Evolutionary conservation across 306 rosid genomes (phyloP).

Genomic region (Astragalus membranaceus): DNA sequence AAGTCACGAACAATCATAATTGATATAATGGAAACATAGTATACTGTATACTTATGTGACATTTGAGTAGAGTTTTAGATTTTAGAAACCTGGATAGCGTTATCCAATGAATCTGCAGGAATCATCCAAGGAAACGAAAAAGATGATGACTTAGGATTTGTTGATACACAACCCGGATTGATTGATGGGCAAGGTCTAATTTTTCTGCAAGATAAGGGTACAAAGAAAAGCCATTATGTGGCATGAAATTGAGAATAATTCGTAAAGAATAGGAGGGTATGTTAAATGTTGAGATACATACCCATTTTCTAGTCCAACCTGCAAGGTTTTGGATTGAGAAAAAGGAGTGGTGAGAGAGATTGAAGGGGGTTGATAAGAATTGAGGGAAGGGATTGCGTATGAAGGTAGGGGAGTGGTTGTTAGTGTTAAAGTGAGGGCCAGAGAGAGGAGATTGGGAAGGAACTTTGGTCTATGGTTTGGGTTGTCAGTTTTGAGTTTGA

Average conservation of each 20-base stretch:
- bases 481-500: constrained; percentile 23
- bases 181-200: constrained; percentile 82
- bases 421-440: constrained; percentile 55
- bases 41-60: too few relatives aligned
- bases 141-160: constrained; percentile 77
- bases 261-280: too few relatives aligned
- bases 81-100: constrained; percentile 63
- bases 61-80: not conserved
- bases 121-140: constrained; percentile 72
- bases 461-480: constrained; percentile 22
- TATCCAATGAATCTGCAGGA: constrained; percentile 46
- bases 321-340: constrained; percentile 66
- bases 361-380: constrained; percentile 45
- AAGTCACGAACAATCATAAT: too few relatives aligned
- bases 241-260: not conserved
- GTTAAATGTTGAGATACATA: constrained; percentile 1
- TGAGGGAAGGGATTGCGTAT: constrained; percentile 70
- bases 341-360: constrained; percentile 81
- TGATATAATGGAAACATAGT: too few relatives aligned
- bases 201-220: constrained; percentile 45
- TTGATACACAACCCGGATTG: constrained; percentile 79
- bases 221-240: not conserved
- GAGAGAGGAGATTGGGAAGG: constrained; percentile 55
- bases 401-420: constrained; percentile 55
- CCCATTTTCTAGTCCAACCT: constrained; percentile 78